Conservation (phyloP, 176 grass and related monocot genomes). For the Bothriochloa decipiens region DNA sequence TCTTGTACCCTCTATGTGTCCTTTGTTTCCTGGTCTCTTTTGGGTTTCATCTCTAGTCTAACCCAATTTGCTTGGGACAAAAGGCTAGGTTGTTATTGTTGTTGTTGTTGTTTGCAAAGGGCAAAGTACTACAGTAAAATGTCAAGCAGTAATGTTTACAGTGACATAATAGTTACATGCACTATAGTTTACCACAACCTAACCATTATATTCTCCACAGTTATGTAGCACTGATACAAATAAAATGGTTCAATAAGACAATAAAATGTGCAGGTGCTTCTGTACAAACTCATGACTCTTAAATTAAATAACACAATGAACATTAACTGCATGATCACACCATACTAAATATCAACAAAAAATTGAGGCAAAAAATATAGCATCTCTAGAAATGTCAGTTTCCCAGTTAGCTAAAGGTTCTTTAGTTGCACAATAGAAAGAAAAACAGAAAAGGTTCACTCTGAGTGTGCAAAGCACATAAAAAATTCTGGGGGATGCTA, state of each 20-base stretch:
- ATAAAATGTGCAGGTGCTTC: background rate
- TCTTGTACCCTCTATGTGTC: too few relatives aligned
- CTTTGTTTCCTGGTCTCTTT: too few relatives aligned
- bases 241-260: background rate
- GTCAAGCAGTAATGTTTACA: background rate
- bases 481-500: background rate
- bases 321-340: constrained; percentile 8
- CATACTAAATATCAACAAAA: background rate
- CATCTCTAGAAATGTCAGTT: background rate
- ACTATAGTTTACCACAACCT: background rate
- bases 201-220: background rate
- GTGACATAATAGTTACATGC: background rate
- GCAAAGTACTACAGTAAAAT: background rate
- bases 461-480: background rate
- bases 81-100: too few relatives aligned
- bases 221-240: background rate
- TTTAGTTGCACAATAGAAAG: constrained; percentile 6
- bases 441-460: background rate
- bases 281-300: background rate
- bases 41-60: too few relatives aligned
- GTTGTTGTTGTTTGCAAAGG: too few relatives aligned
- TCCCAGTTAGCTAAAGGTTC: background rate
- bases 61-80: too few relatives aligned
- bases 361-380: background rate
- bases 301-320: background rate